A percentile compares a stretch with the other conserved stretches of the same genome.
Evolutionary conservation across 2,329 filamentous ascomycete species (phyloP).

Genomic region (Ceratocystis lukuohia): DNA sequence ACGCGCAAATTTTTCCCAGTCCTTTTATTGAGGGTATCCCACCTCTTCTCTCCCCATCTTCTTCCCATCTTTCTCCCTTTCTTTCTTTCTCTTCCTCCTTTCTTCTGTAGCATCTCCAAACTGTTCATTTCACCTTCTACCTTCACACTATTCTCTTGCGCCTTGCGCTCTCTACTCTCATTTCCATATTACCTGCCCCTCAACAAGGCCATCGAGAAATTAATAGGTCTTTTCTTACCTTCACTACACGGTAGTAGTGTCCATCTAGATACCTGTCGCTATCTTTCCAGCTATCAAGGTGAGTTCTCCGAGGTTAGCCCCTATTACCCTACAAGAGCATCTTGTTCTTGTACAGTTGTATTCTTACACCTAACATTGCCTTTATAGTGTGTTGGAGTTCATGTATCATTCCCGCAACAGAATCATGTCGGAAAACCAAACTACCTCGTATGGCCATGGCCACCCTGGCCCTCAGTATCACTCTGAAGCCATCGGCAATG

Average conservation of each 20-base stretch:
- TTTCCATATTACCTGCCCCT: conserved; percentile 8
- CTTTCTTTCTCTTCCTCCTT: conserved; percentile 7
- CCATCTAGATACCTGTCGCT: conserved; percentile 9
- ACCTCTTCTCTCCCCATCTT: conserved; percentile 24
- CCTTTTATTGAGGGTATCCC: conserved; percentile 18
- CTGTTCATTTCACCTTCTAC: conserved; percentile 9
- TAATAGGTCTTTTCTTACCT: conserved; percentile 5
- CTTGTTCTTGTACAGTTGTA: background rate
- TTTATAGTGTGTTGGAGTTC: background rate
- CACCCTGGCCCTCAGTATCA: conserved; percentile 8
- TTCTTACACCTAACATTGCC: background rate
- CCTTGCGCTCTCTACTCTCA: conserved; percentile 6
- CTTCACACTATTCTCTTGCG: conserved; percentile 6
- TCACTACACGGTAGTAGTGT: conserved; percentile 8
- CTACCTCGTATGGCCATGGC: conserved; percentile 10
- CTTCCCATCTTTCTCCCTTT: conserved; percentile 11
- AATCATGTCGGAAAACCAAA: conserved; percentile 8
- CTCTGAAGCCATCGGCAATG: conserved; percentile 11
- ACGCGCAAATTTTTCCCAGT: conserved; percentile 3
- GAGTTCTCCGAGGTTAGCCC: background rate
- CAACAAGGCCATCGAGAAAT: background rate
- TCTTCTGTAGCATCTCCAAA: conserved; percentile 1
- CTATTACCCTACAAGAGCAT: no score
- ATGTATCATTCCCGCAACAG: conserved; percentile 7
- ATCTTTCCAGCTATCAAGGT: conserved; percentile 3